Percentiles rank a stretch among this genome's conserved stretches.
Evolutionary conservation across 805 yeast species (phyloP).

Genomic region (Metschnikowia hibisci): DNA sequence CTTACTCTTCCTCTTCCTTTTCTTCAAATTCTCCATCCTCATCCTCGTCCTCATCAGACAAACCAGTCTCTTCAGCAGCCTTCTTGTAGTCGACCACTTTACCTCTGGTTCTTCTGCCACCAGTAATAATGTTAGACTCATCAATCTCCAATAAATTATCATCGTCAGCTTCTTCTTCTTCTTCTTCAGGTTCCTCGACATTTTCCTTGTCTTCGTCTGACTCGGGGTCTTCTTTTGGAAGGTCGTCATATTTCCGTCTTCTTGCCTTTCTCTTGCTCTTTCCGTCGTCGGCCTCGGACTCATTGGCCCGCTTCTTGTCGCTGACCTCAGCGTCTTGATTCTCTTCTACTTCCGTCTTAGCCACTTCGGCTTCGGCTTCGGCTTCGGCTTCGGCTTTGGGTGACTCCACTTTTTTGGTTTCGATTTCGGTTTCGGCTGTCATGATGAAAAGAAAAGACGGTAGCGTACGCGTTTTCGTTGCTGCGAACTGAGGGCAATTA

Average conservation of each 20-base stretch:
- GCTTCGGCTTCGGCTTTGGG: constrained; percentile 7
- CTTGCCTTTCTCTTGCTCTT: constrained; percentile 49
- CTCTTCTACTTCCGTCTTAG: constrained; percentile 10
- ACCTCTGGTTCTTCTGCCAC: constrained; percentile 88
- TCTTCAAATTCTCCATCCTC: constrained; percentile 54
- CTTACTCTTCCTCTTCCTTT: constrained; percentile 16
- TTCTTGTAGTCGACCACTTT: constrained; percentile 79
- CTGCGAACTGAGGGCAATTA: too few relatives aligned
- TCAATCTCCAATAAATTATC: constrained; percentile 81
- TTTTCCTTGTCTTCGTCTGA: constrained; percentile 35
- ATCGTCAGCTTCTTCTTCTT: constrained; percentile 65
- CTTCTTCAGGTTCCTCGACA: constrained; percentile 43
- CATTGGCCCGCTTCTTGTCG: constrained; percentile 1
- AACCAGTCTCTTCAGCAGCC: constrained; percentile 68
- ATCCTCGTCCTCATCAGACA: constrained; percentile 46
- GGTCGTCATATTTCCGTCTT: constrained; percentile 58
- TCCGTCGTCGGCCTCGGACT: constrained; percentile 14
- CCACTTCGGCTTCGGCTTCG: constrained; percentile 13
- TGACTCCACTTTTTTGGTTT: not conserved
- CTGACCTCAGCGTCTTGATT: not conserved
- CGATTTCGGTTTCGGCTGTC: constrained; percentile 4
- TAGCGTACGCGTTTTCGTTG: too few relatives aligned
- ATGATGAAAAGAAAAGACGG: not conserved
- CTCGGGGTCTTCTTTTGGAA: constrained; percentile 47
- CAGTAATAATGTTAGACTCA: constrained; percentile 74